Evolutionary conservation across 2,329 filamentous ascomycete species (phyloP).

Genomic region (Ophiostoma montium): DNA sequence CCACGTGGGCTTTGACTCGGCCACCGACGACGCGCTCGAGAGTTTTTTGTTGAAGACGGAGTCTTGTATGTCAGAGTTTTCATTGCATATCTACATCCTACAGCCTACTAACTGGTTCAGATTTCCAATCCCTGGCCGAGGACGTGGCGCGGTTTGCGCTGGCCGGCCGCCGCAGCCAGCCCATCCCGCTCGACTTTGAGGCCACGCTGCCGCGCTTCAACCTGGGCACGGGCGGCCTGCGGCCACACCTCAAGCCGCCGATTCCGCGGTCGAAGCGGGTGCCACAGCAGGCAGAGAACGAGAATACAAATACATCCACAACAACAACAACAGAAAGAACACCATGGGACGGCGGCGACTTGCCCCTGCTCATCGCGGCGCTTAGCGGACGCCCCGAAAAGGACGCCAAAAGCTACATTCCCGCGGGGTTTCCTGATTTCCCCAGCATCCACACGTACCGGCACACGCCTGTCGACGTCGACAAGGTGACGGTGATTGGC

Average conservation of each 20-base stretch:
- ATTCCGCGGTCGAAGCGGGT: conserved; percentile 24
- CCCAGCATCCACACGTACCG: conserved; percentile 52
- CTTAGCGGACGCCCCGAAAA: conserved; percentile 46
- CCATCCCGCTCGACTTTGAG: conserved; percentile 44
- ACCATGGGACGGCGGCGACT: conserved; percentile 15
- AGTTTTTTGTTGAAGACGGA: conserved; percentile 42
- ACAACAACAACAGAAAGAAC: too few species aligned
- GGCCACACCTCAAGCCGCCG: conserved; percentile 42
- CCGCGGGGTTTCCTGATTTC: conserved; percentile 43
- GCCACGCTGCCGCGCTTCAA: conserved; percentile 36
- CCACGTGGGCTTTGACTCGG: conserved; percentile 43
- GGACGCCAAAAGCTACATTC: conserved; percentile 40
- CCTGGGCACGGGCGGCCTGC: conserved; percentile 34
- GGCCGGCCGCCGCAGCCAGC: conserved; percentile 35
- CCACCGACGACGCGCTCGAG: conserved; percentile 42
- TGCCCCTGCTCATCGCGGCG: conserved; percentile 36
- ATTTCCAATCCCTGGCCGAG: conserved; percentile 33
- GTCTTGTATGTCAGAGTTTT: conserved; percentile 34
- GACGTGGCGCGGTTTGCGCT: conserved; percentile 33
- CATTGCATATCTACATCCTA: conserved; percentile 4
- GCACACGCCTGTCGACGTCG: conserved; percentile 36
- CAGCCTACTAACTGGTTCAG: conserved; percentile 22
- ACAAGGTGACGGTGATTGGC: conserved; percentile 19
- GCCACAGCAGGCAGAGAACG: not conserved
- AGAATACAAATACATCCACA: not conserved